A percentile compares a stretch with the other conserved stretches of the same genome.
phyloP scores from a whole-genome alignment of 306 rosid genomes.

The Vicia sativa region DNA sequence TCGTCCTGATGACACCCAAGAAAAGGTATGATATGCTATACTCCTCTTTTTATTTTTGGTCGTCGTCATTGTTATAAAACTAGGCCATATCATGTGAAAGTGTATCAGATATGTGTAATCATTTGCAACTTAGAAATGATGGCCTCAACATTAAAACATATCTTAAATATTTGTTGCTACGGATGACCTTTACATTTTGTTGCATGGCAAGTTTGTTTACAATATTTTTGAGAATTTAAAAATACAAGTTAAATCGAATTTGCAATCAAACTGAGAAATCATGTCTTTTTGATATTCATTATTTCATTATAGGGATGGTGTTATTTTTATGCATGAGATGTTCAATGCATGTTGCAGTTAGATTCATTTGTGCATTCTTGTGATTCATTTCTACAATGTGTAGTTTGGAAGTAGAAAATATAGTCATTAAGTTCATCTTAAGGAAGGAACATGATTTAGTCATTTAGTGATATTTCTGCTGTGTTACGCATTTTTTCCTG shows the following conservation, averaged over 20 bases:
- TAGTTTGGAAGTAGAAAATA: slow-evolving; percentile 23
- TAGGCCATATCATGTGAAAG: slow-evolving; percentile 9
- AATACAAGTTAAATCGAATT: no score
- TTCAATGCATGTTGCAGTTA: no score
- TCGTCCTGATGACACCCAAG: slow-evolving; percentile 88
- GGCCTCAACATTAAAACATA: background rate
- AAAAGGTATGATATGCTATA: slow-evolving; percentile 55
- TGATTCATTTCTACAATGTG: slow-evolving; percentile 6
- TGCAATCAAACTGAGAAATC: no score
- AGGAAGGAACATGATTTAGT: slow-evolving; percentile 13
- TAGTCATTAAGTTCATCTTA: slow-evolving; percentile 30
- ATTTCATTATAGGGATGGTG: no score
- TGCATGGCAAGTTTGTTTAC: no score
- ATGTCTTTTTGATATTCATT: no score
- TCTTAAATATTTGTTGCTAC: no score
- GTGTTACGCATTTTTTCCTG: slow-evolving; percentile 11
- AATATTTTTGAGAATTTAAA: no score
- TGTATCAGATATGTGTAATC: background rate
- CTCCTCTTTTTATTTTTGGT: background rate
- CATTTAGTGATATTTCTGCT: slow-evolving; percentile 10
- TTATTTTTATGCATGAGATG: no score
- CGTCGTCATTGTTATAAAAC: slow-evolving; percentile 17
- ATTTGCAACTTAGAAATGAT: slow-evolving; percentile 1
- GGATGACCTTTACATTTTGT: no score
- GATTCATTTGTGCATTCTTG: slow-evolving; percentile 1